Evolutionary conservation across 2,329 filamentous ascomycete genomes (phyloP).

Genomic region (Teratosphaeria nubilosa): DNA sequence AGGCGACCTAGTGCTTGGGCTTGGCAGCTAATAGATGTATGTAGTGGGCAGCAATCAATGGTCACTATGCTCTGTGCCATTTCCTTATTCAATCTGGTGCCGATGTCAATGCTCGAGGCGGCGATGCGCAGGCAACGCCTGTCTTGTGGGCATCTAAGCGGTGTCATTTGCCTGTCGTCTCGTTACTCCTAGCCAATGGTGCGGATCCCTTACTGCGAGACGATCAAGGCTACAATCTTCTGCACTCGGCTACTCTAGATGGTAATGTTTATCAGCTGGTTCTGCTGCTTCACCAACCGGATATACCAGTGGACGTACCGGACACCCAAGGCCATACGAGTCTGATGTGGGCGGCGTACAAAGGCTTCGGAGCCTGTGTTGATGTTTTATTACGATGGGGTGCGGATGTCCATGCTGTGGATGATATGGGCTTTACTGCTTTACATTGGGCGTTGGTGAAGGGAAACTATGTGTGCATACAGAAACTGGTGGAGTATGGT

Average conservation of each 20-base stretch:
- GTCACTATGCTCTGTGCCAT: slow-evolving; percentile 94
- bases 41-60: slow-evolving; percentile 98
- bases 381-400: slow-evolving; percentile 92
- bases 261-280: slow-evolving; percentile 86
- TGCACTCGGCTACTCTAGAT: slow-evolving; percentile 94
- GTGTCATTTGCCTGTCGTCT: slow-evolving; percentile 93
- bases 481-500: slow-evolving; percentile 92
- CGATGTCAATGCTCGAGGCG: slow-evolving; percentile 89
- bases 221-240: slow-evolving; percentile 92
- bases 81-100: slow-evolving; percentile 80
- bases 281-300: slow-evolving; percentile 75
- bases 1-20: not conserved
- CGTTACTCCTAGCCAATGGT: slow-evolving; percentile 80
- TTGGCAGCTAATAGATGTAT: not conserved
- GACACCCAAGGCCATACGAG: slow-evolving; percentile 87
- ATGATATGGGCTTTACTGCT: slow-evolving; percentile 89
- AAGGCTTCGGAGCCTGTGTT: slow-evolving; percentile 85
- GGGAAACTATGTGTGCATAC: slow-evolving; percentile 76
- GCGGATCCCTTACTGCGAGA: slow-evolving; percentile 89
- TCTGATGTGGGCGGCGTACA: slow-evolving; percentile 98
- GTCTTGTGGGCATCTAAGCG: slow-evolving; percentile 95
- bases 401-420: slow-evolving; percentile 78
- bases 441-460: slow-evolving; percentile 96
- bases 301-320: slow-evolving; percentile 83
- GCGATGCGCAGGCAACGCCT: slow-evolving; percentile 86